A percentile compares a stretch with the other conserved stretches of the same genome.
phyloP scores from a whole-genome alignment of 2,329 filamentous ascomycete genomes.

The Aspergillus piperis region DNA sequence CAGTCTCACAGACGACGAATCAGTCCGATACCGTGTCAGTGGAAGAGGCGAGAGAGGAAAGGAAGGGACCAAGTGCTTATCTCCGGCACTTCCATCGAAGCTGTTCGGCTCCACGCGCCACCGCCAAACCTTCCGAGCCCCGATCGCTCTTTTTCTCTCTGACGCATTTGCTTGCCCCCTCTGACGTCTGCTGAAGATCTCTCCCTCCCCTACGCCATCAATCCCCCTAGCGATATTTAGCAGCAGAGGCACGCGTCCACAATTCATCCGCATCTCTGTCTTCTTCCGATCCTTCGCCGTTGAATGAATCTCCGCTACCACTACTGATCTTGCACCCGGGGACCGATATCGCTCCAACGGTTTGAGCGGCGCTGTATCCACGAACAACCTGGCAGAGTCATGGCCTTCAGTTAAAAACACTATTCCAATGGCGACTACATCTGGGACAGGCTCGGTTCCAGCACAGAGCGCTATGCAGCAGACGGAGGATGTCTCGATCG shows the following conservation, averaged over 20 bases:
- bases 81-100: conserved; percentile 22
- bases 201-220: background rate
- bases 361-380: conserved; percentile 14
- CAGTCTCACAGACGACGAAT: background rate
- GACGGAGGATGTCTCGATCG: conserved; percentile 66
- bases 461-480: conserved; percentile 20
- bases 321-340: conserved; percentile 24
- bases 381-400: conserved; percentile 24
- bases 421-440: conserved; percentile 36
- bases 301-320: conserved; percentile 31
- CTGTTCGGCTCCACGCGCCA: conserved; percentile 24
- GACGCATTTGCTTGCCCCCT: conserved; percentile 19
- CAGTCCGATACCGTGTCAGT: background rate
- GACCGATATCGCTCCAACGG: conserved; percentile 27
- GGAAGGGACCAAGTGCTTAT: conserved; percentile 16
- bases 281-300: background rate
- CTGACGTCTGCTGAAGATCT: conserved; percentile 8
- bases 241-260: background rate
- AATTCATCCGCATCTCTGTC: background rate
- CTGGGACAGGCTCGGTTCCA: conserved; percentile 27
- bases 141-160: conserved; percentile 25
- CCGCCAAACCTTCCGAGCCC: conserved; percentile 21
- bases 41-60: background rate
- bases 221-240: background rate
- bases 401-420: conserved; percentile 36